These are phyloP conservation scores for Hypomontagnella submonticulosa DNA, from an alignment of 495 filamentous ascomycete genomes.

Conservation along the genomic window DNA sequence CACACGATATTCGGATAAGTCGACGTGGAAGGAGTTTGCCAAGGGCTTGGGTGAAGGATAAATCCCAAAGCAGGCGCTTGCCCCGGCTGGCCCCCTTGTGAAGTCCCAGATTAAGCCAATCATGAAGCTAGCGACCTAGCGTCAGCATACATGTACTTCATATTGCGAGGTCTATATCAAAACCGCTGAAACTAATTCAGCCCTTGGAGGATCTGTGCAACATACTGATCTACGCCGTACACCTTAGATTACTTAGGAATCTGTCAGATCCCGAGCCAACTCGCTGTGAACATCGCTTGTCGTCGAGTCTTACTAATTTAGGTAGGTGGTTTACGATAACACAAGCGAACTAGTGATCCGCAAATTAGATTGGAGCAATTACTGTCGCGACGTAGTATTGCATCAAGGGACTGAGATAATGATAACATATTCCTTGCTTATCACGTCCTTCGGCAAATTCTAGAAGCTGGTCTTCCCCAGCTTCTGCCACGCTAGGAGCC, in stretches of 20 bases:
- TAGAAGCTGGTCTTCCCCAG: constrained; percentile 39
- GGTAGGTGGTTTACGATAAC: constrained; percentile 41
- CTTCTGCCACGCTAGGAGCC: constrained; percentile 17
- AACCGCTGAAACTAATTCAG: too few species aligned
- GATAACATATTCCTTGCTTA: constrained; percentile 22
- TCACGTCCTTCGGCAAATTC: constrained; percentile 16
- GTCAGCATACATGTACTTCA: constrained; percentile 1
- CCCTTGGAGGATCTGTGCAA: too few species aligned
- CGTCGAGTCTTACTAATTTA: constrained; percentile 20
- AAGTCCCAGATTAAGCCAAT: not conserved
- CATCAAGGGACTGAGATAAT: constrained; percentile 3
- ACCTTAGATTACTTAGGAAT: too few species aligned
- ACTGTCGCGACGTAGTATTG: constrained; percentile 31
- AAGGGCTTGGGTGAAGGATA: constrained; percentile 23
- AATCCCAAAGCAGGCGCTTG: constrained; percentile 26
- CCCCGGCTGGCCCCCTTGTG: constrained; percentile 17
- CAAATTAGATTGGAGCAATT: constrained; percentile 24
- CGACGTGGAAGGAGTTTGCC: constrained; percentile 20
- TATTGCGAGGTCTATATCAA: constrained; percentile 6
- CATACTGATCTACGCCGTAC: too few species aligned
- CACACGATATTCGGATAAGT: constrained; percentile 24
- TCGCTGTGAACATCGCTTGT: too few species aligned
- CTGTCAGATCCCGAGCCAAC: too few species aligned
- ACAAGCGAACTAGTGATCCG: constrained; percentile 3
- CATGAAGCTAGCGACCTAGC: constrained; percentile 1